Conservation (phyloP, 495 filamentous ascomycete genomes). For the Massariosphaeria phaeospora region DNA sequence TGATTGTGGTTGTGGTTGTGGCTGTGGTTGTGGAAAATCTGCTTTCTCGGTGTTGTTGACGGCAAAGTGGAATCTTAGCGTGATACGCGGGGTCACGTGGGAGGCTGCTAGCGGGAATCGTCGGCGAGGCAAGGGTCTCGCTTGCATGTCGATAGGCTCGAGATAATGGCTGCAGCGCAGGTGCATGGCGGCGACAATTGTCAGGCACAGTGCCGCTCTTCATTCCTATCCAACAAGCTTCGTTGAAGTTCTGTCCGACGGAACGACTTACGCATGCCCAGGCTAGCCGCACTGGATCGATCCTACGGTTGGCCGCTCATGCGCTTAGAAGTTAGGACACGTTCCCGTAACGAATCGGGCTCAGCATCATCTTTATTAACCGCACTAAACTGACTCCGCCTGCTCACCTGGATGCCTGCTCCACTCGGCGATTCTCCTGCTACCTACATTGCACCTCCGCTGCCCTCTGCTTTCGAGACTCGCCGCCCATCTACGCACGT, state of each 20-base stretch:
- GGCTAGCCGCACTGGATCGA: neutral
- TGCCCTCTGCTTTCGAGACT: slow-evolving; percentile 21
- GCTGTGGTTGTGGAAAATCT: neutral
- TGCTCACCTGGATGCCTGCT: slow-evolving; percentile 38
- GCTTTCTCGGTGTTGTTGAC: no score
- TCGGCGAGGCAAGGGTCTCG: neutral
- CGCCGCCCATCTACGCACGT: slow-evolving; percentile 27
- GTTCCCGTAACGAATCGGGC: slow-evolving; percentile 26
- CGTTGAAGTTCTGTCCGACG: no score
- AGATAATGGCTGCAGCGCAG: neutral
- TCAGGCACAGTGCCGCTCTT: no score
- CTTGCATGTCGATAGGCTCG: neutral
- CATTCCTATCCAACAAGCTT: no score
- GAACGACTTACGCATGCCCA: no score
- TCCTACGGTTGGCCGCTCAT: neutral
- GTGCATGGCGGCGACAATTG: no score
- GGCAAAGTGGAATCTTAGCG: no score
- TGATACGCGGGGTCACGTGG: slow-evolving; percentile 20
- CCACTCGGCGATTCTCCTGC: slow-evolving; percentile 33
- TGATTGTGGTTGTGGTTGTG: neutral
- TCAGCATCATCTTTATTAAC: slow-evolving; percentile 16
- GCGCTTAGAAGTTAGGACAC: no score
- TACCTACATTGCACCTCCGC: slow-evolving; percentile 17
- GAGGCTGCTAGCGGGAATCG: neutral
- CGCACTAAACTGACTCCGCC: slow-evolving; percentile 26